Evolutionary conservation across 2,329 filamentous ascomycete species (phyloP), one percentile per base, ranked within the genome.

Genomic region (Salinomyces thailandicus): DNA sequence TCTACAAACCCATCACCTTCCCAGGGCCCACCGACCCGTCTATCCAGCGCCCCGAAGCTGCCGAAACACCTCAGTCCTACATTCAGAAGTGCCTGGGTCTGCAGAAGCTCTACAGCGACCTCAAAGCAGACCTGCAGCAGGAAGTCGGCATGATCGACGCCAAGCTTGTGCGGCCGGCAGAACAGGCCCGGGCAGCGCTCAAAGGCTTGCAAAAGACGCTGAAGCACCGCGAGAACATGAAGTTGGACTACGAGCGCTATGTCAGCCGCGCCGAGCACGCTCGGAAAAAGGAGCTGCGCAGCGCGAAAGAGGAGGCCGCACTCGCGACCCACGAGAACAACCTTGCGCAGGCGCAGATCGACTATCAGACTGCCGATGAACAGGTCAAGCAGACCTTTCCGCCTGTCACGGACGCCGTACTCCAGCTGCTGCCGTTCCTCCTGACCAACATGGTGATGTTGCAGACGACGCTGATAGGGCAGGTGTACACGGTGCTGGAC

Each of bases 191-290:
- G 50, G 75, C 79, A 35, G 73, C 65, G 36, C 68, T 89, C 41
- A 74, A 78, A 46, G 77, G 81, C 2, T 69, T 91, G 55, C 79
- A 81, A 52, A 91, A 86, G 62, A 79, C 78, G 1, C 84, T 93
- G 53, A 91, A 89, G 63, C 86, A 85, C 59, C 69, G 85, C 31
- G 83, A 91, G 54, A 82, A 87, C 51, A 83, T 78, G 61, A 79
- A 78, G 71, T 58, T 87, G 41, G 85, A 93, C 56, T 91, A 78
- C 53, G 85, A 93, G 60, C 75, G 81, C 48, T 79, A 79, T 47
- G 77, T 84, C 57, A 74, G 78, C 48, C 77, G 78, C 43, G 77
- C 79, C 22, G 79, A 82, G 52, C 76, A 74, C 49, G 70, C 78
- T 27, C 68, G 77, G 47, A 79, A 78, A 55, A 91, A 91, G 59